phyloP scores from a whole-genome alignment of 345 rosid genomes.

The Chamaenerion angustifolium region DNA sequence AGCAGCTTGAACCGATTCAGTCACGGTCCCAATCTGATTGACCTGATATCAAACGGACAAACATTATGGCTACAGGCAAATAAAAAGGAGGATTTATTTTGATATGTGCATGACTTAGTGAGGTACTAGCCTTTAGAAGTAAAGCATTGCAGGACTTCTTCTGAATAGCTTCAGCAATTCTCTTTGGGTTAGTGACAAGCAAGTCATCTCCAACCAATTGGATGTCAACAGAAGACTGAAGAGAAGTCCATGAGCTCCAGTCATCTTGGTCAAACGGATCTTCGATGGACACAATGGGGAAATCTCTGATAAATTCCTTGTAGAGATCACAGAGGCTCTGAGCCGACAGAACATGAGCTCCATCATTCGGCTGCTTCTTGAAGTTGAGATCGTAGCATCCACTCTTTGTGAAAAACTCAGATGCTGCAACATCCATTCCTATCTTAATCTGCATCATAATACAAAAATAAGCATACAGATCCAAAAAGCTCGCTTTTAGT shows the following conservation, averaged over 20 bases:
- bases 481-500: too few species aligned
- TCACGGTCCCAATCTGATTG: slow-evolving; percentile 95
- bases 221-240: slow-evolving; percentile 79
- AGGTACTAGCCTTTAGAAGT: slow-evolving; percentile 53
- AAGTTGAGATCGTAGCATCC: slow-evolving; percentile 84
- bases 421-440: slow-evolving; percentile 99
- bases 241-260: slow-evolving; percentile 86
- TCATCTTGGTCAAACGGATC: slow-evolving; percentile 99
- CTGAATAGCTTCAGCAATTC: slow-evolving; percentile 84
- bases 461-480: background rate
- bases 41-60: slow-evolving; percentile 35
- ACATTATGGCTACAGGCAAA: background rate
- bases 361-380: slow-evolving; percentile 92
- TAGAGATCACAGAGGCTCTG: slow-evolving; percentile 71
- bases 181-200: slow-evolving; percentile 91
- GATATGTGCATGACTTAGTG: too few species aligned
- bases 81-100: background rate
- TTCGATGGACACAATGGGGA: slow-evolving; percentile 87
- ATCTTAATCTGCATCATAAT: slow-evolving; percentile 63
- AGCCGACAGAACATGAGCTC: slow-evolving; percentile 67
- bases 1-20: slow-evolving; percentile 90
- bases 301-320: slow-evolving; percentile 72
- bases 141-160: slow-evolving; percentile 85
- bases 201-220: slow-evolving; percentile 94
- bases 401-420: slow-evolving; percentile 78